Conservation (phyloP, 2,329 filamentous ascomycete species). For the Pseudomassariella vexata region DNA sequence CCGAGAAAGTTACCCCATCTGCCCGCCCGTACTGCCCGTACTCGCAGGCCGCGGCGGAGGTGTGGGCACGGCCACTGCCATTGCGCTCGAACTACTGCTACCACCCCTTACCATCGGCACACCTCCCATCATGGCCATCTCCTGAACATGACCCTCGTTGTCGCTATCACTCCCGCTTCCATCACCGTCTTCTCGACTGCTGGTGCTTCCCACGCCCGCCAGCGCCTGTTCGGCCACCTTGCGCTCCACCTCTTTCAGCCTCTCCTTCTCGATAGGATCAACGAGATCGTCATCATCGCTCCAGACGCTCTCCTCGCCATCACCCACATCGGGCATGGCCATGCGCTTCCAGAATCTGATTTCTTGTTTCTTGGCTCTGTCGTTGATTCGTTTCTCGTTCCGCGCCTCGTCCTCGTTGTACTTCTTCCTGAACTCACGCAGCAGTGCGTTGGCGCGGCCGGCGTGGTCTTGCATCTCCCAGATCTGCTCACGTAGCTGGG, state of each 20-base stretch:
- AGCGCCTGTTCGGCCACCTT: constrained; percentile 35
- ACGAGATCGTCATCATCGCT: constrained; percentile 62
- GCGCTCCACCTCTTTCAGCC: constrained; percentile 43
- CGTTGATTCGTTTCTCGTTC: constrained; percentile 48
- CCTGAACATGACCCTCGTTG: constrained; percentile 13
- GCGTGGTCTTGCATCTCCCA: constrained; percentile 62
- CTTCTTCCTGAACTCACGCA: constrained; percentile 50
- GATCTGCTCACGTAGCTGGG: constrained; percentile 57
- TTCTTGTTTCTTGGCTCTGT: constrained; percentile 49
- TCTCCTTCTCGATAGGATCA: constrained; percentile 53
- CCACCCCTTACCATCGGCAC: constrained; percentile 36
- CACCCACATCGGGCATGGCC: constrained; percentile 55
- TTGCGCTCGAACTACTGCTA: constrained; percentile 13
- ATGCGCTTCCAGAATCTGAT: constrained; percentile 62
- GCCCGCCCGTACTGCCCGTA: constrained; percentile 31
- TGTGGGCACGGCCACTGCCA: constrained; percentile 25
- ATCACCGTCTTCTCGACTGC: constrained; percentile 27
- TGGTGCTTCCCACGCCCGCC: constrained; percentile 21
- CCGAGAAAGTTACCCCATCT: constrained; percentile 18
- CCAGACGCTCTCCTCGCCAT: constrained; percentile 53
- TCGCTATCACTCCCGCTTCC: constrained; percentile 23
- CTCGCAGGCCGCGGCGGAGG: constrained; percentile 34
- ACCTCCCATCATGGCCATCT: constrained; percentile 28
- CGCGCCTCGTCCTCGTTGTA: constrained; percentile 51
- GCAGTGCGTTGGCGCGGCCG: constrained; percentile 48